These are phyloP conservation scores for Mycosarcoma maydis DNA, from an alignment of 1,284 basidiomycete genomes.

Conservation along the genomic window DNA sequence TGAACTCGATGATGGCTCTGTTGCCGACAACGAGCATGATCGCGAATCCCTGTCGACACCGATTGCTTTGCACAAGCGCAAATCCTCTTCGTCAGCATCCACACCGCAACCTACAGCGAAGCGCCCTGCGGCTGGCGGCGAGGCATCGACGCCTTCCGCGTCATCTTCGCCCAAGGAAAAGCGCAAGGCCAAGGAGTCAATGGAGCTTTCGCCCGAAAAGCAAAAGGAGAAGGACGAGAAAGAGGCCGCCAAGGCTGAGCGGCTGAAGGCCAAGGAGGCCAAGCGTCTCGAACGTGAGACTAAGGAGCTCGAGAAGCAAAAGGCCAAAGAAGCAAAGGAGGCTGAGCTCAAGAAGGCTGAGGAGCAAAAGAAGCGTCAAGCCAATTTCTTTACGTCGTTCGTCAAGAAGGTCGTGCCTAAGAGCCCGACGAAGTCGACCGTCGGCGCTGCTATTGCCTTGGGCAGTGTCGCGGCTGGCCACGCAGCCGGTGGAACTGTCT, in stretches of 20 bases:
- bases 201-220: constrained; percentile 47
- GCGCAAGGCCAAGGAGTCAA: constrained; percentile 40
- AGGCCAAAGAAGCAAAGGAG: constrained; percentile 56
- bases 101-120: constrained; percentile 25
- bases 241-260: constrained; percentile 67
- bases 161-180: constrained; percentile 46
- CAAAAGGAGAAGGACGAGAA: constrained; percentile 68
- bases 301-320: constrained; percentile 65
- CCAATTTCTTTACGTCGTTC: constrained; percentile 59
- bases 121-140: constrained; percentile 10
- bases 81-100: constrained; percentile 24
- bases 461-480: constrained; percentile 12
- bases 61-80: constrained; percentile 20
- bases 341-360: constrained; percentile 70
- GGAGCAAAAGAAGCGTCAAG: constrained; percentile 46
- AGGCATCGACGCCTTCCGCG: constrained; percentile 21
- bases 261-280: constrained; percentile 35
- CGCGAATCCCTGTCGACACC: constrained; percentile 21
- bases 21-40: constrained; percentile 28
- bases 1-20: constrained; percentile 25
- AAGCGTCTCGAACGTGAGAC: constrained; percentile 50
- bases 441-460: constrained; percentile 5
- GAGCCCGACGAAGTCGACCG: constrained; percentile 15
- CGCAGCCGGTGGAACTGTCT: constrained; percentile 9
- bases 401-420: constrained; percentile 50